Base-by-base conservation (phyloP, 73 alveolate genomes). In the Tetrahymena borealis region DNA sequence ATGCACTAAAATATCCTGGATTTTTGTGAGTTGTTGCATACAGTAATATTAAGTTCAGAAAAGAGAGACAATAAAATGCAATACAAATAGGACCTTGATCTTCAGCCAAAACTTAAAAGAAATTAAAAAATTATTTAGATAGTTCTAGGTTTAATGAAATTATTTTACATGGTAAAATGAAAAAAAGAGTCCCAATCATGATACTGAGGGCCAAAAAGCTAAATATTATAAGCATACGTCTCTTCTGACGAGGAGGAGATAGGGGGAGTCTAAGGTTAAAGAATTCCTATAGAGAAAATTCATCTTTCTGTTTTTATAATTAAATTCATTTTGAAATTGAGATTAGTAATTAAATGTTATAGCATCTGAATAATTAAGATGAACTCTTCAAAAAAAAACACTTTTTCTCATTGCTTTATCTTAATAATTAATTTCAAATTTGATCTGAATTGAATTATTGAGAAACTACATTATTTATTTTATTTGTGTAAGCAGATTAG, bases 141-240 rank as follows among this genome's bases (percentile, higher is more conserved):
- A 20, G n/a, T 60, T 18, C 0, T 60, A 9, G 7, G 1, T 24
- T 60, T n/a, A n/a, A n/a, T n/a, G n/a, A n/a, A 60, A 60, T 6
- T 60, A 18, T 60, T 60, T 60, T 60, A 60, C 85, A 60, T 60
- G 85, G 85, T 24, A 60, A 35, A 13, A 79, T 79, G 38, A 78
- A 31, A n/a, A 37, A 24, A n/a, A 37, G 42, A 92, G 28, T 33
- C 78, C 90, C 95, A 32, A 93, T 79, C 78, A 79, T 85, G 4
- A 77, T 93, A 6, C 78, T 92, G 10, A 93, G 43, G 31, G 96
- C 40, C 79, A 91, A 42, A 37, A 91, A 94, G 35, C 37, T 24
- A 18, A 60, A 60, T 1, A 60, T 60, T 5, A 60, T 24, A 20
- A 60, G n/a, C 85, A 60, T 60, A 3, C 85, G 33, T 28, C 85